Base-by-base conservation (phyloP, 805 yeast genomes). In the Myxozyma sirexii region DNA sequence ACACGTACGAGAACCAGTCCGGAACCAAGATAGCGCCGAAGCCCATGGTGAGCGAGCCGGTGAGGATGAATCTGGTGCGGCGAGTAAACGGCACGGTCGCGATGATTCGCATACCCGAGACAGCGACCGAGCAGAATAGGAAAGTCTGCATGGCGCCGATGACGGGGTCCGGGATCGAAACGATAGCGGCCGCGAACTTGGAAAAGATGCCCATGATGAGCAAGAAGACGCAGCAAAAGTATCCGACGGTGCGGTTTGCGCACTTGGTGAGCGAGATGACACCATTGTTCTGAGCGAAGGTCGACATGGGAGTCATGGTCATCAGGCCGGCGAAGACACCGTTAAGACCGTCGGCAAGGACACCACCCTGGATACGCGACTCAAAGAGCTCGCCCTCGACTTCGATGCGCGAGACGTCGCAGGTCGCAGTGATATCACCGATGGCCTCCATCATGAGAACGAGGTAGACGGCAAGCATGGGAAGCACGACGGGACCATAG, bases 211-310 rank as follows among this genome's bases (percentile, higher is more conserved):
- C 97, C 96, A 91, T 90, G 61, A 91, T 73, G 57, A 91, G 70
- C 65, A 91, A 76, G 79, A 88, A 89, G 77, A 89, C 82, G 64
- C 89, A 86, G 76, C 88, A 83, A 83, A 89, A 87, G 73, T 84
- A 85, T 41, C 94, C 97, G 24, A 83, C 90, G 51, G 81, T 78
- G 76, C 96, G 82, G 69, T 89, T 85, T 49, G 97, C 97, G 76
- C 97, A 90, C 73, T 89, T 90, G 50, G 97, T 92, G 72, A 92
- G 80, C 43, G 96, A 86, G 66, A 91, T 90, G 59, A 91, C 97
- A 79, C 97, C 97, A 72, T 92, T 92, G 76, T 92, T 92, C 76
- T 91, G 97, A 13, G 97, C 97, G 77, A 92, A 92, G 0, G 94
- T 87, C 12, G 96, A 85, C 84, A 90, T 79, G 58, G 97, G 97